phyloP scores from a whole-genome alignment of 1,284 basidiomycete species.

The Marasmius tenuissimus region DNA sequence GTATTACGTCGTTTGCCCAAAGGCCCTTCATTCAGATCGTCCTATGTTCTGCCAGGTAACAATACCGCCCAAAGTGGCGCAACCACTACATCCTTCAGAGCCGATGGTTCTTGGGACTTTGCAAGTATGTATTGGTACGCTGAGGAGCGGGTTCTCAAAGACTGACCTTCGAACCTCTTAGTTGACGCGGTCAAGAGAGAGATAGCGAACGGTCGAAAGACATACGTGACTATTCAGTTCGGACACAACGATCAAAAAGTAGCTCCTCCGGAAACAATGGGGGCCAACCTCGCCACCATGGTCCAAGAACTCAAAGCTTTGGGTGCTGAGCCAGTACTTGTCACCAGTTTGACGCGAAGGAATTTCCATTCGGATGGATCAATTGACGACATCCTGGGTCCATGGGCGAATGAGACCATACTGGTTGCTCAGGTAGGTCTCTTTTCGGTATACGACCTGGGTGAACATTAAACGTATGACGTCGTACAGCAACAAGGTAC shows the following conservation, averaged over 20 bases:
- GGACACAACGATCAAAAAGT: slow-evolving; percentile 50
- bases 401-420: slow-evolving; percentile 42
- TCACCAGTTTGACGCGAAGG: slow-evolving; percentile 43
- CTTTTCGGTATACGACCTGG: not conserved
- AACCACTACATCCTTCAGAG: slow-evolving; percentile 42
- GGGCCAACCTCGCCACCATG: slow-evolving; percentile 41
- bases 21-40: not conserved
- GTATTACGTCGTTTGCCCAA: slow-evolving; percentile 16
- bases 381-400: slow-evolving; percentile 37
- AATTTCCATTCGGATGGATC: slow-evolving; percentile 37
- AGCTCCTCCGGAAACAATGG: slow-evolving; percentile 45
- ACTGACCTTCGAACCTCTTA: not conserved
- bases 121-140: slow-evolving; percentile 19
- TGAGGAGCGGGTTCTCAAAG: not conserved
- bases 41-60: slow-evolving; percentile 9
- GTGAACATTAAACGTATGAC: not conserved
- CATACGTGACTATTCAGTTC: slow-evolving; percentile 44
- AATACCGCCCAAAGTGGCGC: slow-evolving; percentile 38
- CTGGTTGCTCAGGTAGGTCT: slow-evolving; percentile 26
- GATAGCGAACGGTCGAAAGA: slow-evolving; percentile 35
- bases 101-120: slow-evolving; percentile 34
- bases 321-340: slow-evolving; percentile 41
- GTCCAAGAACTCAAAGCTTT: slow-evolving; percentile 35
- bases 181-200: slow-evolving; percentile 29
- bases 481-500: slow-evolving; percentile 29